Base-by-base conservation (phyloP, 73 alveolate species). In the Chromera velia region DNA sequence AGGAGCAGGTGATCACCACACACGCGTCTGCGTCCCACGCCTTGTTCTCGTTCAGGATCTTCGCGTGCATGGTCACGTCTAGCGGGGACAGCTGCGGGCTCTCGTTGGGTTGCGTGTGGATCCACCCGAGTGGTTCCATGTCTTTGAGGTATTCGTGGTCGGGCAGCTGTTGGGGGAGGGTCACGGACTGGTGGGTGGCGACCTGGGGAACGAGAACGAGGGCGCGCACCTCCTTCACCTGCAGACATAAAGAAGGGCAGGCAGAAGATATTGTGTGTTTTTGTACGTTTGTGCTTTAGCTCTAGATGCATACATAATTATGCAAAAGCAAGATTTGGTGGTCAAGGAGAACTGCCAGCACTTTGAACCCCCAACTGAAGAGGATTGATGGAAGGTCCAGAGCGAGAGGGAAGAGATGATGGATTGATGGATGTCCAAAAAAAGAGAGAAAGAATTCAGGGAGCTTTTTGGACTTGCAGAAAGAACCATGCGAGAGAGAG, bases 91-190 rank as follows among this genome's bases (percentile, higher is more conserved):
- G 90, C 65, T 84, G 81, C 81, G 91, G 81, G 26, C 91, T 77
- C 85, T 95, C 99, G 70, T 68, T 72, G n/a, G 98, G 96, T 67
- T 90, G 92, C 77, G 99, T 96, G 87, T 97, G 99, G 68, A 97
- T 91, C 98, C 98, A 93, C n/a, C 99, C 99, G 55, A 97, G 89
- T 28, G 99, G 99, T 84, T 97, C 99, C 82, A 97, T 87, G 81
- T 97, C 99, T 45, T 92, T 76, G 71, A 97, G 90, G 87, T 94
- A 92, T 45, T 90, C 96, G 75, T 95, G 97, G 74, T 96, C 99
- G 31, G 99, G 99, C 82, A 94, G 81, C 75, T 85, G 87, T 34
- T 91, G 92, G 9, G 98, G 98, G 81, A 96, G 75, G 45, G 98
- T 95, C 31, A 95, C 94, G 87, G 6, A 7, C 73, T 73, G 83